phyloP scores from a whole-genome alignment of 768 basidiomycete genomes.

The Pleurotus platypus region DNA sequence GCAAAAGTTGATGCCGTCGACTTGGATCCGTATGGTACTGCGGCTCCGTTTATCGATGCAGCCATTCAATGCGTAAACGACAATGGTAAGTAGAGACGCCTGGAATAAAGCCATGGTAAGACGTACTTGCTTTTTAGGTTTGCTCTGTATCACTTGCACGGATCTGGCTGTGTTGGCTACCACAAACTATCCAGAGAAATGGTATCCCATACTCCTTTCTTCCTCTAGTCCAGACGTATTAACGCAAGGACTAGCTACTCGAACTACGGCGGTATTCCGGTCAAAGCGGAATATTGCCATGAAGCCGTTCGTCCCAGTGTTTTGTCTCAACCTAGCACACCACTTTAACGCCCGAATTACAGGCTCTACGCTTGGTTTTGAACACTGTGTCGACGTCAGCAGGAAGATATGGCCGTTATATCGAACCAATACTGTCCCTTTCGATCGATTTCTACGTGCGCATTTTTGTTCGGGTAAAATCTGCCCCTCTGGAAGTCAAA shows the following conservation, averaged over 20 bases:
- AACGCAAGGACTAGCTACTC: constrained; percentile 60
- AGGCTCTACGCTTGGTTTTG: constrained; percentile 92
- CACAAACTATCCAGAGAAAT: constrained; percentile 95
- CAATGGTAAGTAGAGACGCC: constrained; percentile 58
- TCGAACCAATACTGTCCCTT: constrained; percentile 83
- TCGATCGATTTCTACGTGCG: constrained; percentile 98
- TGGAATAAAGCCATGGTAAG: not conserved
- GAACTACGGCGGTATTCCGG: constrained; percentile 90
- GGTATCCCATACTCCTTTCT: constrained; percentile 41
- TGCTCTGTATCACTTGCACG: constrained; percentile 95
- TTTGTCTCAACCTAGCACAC: not conserved
- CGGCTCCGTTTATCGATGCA: constrained; percentile 93
- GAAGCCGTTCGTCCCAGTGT: constrained; percentile 63
- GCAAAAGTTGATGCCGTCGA: constrained; percentile 91
- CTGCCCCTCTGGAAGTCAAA: constrained; percentile 82
- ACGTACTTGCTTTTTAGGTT: constrained; percentile 34
- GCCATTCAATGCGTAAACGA: constrained; percentile 88
- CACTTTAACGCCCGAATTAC: not conserved
- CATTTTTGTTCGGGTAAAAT: constrained; percentile 77
- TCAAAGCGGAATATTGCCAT: constrained; percentile 93
- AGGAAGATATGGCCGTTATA: constrained; percentile 87
- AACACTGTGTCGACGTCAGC: constrained; percentile 84
- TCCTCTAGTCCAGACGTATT: not conserved
- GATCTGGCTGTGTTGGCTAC: constrained; percentile 93
- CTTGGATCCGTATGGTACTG: constrained; percentile 96